Conservation (phyloP, 805 yeast species). For the Blastobotrys robertii region DNA sequence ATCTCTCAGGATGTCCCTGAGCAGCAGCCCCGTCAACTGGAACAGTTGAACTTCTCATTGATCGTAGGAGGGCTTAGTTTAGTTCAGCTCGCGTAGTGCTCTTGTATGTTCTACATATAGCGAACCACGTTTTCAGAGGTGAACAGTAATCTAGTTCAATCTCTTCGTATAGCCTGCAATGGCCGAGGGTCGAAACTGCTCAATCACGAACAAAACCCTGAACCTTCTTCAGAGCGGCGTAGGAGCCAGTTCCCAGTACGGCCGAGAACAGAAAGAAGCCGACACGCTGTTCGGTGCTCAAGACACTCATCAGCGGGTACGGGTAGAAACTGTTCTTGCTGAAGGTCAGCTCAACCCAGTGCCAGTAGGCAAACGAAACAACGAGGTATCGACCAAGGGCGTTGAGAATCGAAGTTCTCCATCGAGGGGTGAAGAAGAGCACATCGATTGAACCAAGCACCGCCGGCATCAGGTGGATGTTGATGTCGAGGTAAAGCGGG, state of each 20-base stretch:
- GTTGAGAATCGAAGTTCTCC: slow-evolving; percentile 16
- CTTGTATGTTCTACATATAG: too few relatives aligned
- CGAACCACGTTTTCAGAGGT: too few relatives aligned
- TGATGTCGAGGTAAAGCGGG: slow-evolving; percentile 21
- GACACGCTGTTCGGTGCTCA: slow-evolving; percentile 15
- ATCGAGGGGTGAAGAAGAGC: slow-evolving; percentile 15
- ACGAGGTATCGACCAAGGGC: slow-evolving; percentile 14
- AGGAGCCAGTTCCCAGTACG: not conserved
- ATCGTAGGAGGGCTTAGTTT: too few relatives aligned
- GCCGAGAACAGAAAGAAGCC: slow-evolving; percentile 11
- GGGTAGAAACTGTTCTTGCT: slow-evolving; percentile 25
- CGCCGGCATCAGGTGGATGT: slow-evolving; percentile 26
- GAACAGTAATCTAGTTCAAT: too few relatives aligned
- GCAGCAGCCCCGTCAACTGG: too few relatives aligned
- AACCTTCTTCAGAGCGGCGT: not conserved
- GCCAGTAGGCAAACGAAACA: slow-evolving; percentile 24
- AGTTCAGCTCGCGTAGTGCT: too few relatives aligned
- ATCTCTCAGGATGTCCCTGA: too few relatives aligned
- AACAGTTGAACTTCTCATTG: too few relatives aligned
- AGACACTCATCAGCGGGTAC: slow-evolving; percentile 24
- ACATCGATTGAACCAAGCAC: slow-evolving; percentile 19
- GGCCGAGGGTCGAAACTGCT: too few relatives aligned
- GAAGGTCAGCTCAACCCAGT: slow-evolving; percentile 24
- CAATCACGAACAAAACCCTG: too few relatives aligned
- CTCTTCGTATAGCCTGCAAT: too few relatives aligned